Conservation (phyloP, 768 basidiomycete species). For the Trametes punicea region DNA sequence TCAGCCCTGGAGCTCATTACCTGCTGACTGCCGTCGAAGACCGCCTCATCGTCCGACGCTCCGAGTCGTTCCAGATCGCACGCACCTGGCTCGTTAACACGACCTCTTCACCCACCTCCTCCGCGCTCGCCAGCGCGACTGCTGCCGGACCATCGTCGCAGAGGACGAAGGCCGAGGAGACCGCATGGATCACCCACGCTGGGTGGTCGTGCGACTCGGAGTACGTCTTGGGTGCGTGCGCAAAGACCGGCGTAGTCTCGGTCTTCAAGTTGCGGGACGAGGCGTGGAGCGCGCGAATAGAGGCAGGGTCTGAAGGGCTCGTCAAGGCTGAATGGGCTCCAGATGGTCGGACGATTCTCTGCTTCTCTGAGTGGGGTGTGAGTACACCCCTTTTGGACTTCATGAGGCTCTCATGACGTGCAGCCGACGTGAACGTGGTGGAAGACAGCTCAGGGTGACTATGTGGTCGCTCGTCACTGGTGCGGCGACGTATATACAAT, state of each 20-base stretch:
- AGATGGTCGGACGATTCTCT: slow-evolving; percentile 76
- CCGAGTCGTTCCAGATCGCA: slow-evolving; percentile 80
- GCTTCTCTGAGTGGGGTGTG: slow-evolving; percentile 93
- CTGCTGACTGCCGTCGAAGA: slow-evolving; percentile 78
- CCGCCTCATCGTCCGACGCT: slow-evolving; percentile 76
- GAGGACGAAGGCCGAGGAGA: not conserved
- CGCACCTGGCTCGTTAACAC: slow-evolving; percentile 72
- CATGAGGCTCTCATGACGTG: not conserved
- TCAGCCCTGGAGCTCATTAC: slow-evolving; percentile 87
- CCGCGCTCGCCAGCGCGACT: slow-evolving; percentile 31
- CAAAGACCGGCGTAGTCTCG: slow-evolving; percentile 67
- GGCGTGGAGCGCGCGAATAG: slow-evolving; percentile 72
- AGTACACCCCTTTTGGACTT: slow-evolving; percentile 40
- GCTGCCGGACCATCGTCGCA: not conserved
- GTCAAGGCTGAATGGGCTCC: slow-evolving; percentile 89
- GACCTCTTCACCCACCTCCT: slow-evolving; percentile 48
- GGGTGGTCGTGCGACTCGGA: slow-evolving; percentile 89
- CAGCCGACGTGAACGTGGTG: not conserved
- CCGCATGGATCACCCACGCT: slow-evolving; percentile 64
- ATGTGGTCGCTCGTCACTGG: slow-evolving; percentile 82
- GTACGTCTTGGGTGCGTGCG: slow-evolving; percentile 77
- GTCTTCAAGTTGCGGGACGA: slow-evolving; percentile 81
- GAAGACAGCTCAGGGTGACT: slow-evolving; percentile 72
- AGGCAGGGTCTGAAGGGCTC: slow-evolving; percentile 81
- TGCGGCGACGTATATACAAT: slow-evolving; percentile 79